These are phyloP conservation scores for Colletotrichum higginsianum DNA, from an alignment of 2,329 filamentous ascomycete species.

Conservation along the genomic window DNA sequence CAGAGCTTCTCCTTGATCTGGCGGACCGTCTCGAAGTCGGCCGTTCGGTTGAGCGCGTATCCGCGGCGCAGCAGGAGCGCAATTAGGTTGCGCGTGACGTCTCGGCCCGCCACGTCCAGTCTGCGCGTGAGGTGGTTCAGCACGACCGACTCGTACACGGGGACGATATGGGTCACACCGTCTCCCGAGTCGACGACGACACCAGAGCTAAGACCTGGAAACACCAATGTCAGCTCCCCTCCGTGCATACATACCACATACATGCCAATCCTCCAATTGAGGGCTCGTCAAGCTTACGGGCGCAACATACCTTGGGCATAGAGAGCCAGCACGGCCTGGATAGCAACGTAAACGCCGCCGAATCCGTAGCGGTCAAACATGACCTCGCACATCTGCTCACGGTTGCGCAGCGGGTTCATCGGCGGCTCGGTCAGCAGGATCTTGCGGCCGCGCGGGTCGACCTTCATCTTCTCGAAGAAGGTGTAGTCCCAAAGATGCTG, in stretches of 20 bases:
- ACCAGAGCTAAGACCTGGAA: conserved; percentile 83
- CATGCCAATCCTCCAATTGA: not conserved
- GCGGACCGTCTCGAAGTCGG: conserved; percentile 98
- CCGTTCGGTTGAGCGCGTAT: conserved; percentile 97
- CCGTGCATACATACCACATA: too few species aligned
- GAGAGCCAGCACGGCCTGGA: conserved; percentile 94
- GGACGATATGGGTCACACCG: conserved; percentile 98
- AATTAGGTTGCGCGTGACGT: conserved; percentile 98
- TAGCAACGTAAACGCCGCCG: conserved; percentile 97
- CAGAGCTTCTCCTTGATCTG: conserved; percentile 99
- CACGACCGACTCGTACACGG: conserved; percentile 97
- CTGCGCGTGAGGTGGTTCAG: conserved; percentile 96
- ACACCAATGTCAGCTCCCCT: conserved; percentile 19
- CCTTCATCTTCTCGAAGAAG: conserved; percentile 95
- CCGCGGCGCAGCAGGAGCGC: conserved; percentile 92
- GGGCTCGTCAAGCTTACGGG: not conserved
- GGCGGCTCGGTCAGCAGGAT: conserved; percentile 97
- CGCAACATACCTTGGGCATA: conserved; percentile 87
- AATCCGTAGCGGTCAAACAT: conserved; percentile 99
- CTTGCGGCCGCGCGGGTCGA: conserved; percentile 93
- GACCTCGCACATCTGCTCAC: conserved; percentile 98
- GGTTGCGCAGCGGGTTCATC: conserved; percentile 97
- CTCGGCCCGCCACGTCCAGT: conserved; percentile 94
- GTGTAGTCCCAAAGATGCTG: conserved; percentile 99
- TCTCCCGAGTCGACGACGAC: conserved; percentile 99